Evolutionary conservation across 2,329 filamentous ascomycete genomes (phyloP).

Genomic region (Verticillium zaregamsianum): DNA sequence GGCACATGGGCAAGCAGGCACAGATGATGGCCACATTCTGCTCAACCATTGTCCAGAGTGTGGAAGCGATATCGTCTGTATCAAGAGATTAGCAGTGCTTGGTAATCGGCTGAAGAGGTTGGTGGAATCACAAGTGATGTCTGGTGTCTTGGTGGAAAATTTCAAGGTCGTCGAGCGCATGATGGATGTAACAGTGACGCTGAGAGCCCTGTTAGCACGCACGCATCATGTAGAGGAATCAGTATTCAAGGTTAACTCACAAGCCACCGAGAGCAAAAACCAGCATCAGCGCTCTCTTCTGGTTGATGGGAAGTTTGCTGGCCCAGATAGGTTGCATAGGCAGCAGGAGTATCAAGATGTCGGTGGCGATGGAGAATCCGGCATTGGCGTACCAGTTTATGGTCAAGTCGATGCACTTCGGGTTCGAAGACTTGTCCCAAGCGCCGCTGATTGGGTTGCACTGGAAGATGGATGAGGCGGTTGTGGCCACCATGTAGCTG

Average conservation of each 20-base stretch:
- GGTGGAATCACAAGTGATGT: conserved; percentile 25
- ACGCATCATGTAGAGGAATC: conserved; percentile 21
- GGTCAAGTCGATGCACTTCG: conserved; percentile 40
- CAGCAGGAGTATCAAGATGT: conserved; percentile 39
- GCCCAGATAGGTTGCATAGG: conserved; percentile 43
- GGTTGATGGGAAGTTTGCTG: conserved; percentile 35
- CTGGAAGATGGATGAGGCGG: conserved; percentile 42
- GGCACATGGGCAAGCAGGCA: conserved; percentile 34
- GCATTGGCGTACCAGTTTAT: conserved; percentile 47
- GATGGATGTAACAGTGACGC: conserved; percentile 35
- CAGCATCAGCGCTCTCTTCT: conserved; percentile 35
- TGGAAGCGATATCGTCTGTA: conserved; percentile 29
- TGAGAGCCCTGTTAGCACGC: conserved; percentile 8
- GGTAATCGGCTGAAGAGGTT: not conserved
- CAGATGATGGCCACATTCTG: conserved; percentile 34
- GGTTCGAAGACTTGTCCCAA: conserved; percentile 37
- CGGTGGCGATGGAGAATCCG: conserved; percentile 40
- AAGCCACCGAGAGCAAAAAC: conserved; percentile 38
- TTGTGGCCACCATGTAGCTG: conserved; percentile 40
- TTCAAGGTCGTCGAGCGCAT: conserved; percentile 34
- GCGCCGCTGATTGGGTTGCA: conserved; percentile 42
- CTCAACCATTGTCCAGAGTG: conserved; percentile 34
- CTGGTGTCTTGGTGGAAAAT: conserved; percentile 31
- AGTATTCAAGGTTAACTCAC: conserved; percentile 26
- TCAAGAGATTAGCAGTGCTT: not conserved